Evolutionary conservation across 148 eudicot species (phyloP).

Genomic region (Chenopodium suecicum): DNA sequence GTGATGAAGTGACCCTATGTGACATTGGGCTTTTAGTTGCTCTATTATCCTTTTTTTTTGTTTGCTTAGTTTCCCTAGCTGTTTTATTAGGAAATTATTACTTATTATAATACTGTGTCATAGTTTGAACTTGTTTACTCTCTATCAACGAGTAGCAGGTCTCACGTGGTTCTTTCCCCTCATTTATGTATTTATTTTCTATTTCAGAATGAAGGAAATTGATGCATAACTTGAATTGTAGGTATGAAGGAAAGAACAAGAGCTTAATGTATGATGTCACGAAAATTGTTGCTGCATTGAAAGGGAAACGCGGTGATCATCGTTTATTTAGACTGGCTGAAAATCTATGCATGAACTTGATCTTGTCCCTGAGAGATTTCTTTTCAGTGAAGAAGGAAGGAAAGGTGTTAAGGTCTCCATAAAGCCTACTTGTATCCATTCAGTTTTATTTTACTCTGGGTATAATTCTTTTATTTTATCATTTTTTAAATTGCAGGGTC

Average conservation of each 20-base stretch:
- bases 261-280: conserved; percentile 87
- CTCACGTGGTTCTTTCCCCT: neutral
- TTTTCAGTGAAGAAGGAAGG: conserved; percentile 86
- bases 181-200: neutral
- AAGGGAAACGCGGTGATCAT: conserved; percentile 94
- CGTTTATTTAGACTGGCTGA: conserved; percentile 91
- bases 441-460: neutral
- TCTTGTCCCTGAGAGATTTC: conserved; percentile 77
- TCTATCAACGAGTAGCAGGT: neutral
- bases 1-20: neutral
- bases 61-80: neutral
- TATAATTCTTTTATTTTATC: conserved; percentile 6
- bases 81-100: neutral
- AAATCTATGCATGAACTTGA: conserved; percentile 91
- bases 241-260: conserved; percentile 96
- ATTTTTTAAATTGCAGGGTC: conserved; percentile 54
- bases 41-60: too few relatives aligned
- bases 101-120: neutral
- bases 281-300: conserved; percentile 77
- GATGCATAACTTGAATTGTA: conserved; percentile 27
- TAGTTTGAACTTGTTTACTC: neutral
- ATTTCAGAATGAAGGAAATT: conserved; percentile 10
- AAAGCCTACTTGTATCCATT: neutral
- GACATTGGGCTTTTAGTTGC: neutral
- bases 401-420: conserved; percentile 47